Percentiles rank a stretch among this genome's conserved stretches.
Evolutionary conservation across 352 stramenopile species (phyloP).

Genomic region (Globisporangium sylvaticum): DNA sequence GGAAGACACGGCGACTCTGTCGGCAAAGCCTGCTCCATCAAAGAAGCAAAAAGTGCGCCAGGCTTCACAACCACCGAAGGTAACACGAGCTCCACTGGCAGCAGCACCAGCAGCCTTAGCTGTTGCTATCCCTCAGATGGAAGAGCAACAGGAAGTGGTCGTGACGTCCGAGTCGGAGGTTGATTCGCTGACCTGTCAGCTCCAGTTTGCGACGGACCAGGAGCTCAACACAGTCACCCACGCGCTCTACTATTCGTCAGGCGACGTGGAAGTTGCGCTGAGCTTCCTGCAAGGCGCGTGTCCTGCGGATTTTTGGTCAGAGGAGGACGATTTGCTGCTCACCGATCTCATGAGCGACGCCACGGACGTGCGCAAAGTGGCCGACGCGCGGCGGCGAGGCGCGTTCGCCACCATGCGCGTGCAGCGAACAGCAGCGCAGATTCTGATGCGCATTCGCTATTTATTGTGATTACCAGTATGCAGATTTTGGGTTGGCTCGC

Average conservation of each 20-base stretch:
- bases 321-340: conserved; percentile 49
- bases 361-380: conserved; percentile 12
- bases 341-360: conserved; percentile 17
- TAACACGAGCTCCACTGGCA: neutral
- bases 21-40: neutral
- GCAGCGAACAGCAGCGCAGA: conserved; percentile 29
- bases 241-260: conserved; percentile 42
- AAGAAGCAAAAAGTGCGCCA: conserved; percentile 11
- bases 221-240: conserved; percentile 24
- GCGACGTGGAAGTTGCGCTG: conserved; percentile 24
- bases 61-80: no score
- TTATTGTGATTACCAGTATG: conserved; percentile 37
- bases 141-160: neutral
- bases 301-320: conserved; percentile 38
- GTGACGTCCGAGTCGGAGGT: conserved; percentile 25
- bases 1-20: neutral
- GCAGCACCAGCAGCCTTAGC: neutral
- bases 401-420: conserved; percentile 40
- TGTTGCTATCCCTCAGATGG: neutral
- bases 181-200: conserved; percentile 25
- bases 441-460: conserved; percentile 51
- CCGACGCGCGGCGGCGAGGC: conserved; percentile 24
- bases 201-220: conserved; percentile 34
- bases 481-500: neutral
- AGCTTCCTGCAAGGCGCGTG: conserved; percentile 29